Evolutionary conservation across 164 flowering plant species (phyloP).

Genomic region (Vitis vinifera): ASM3070453v1 NC_081820.1:22183501-22184000

Average conservation of each 20-base stretch:
- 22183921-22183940: conserved; percentile 50
- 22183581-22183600: conserved; percentile 53
- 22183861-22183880: conserved; percentile 42
- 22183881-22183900: conserved; percentile 55
- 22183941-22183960: conserved; percentile 62
- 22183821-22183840: conserved; percentile 64
- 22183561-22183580: conserved; percentile 57
- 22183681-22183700: conserved; percentile 75
- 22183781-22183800: conserved; percentile 67
- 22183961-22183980: conserved; percentile 64
- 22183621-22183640: background rate
- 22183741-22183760: conserved; percentile 69
- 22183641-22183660: background rate
- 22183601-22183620: background rate
- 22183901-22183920: conserved; percentile 44
- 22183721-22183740: conserved; percentile 60
- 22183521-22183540: conserved; percentile 58
- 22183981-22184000: conserved; percentile 39
- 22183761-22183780: conserved; percentile 47
- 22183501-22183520: conserved; percentile 60
- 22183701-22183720: conserved; percentile 78
- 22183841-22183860: conserved; percentile 52
- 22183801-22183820: conserved; percentile 48
- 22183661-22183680: background rate
- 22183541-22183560: conserved; percentile 33